phyloP scores from a whole-genome alignment of 176 grass and related monocot species.

The Metroxylon sagu region DNA sequence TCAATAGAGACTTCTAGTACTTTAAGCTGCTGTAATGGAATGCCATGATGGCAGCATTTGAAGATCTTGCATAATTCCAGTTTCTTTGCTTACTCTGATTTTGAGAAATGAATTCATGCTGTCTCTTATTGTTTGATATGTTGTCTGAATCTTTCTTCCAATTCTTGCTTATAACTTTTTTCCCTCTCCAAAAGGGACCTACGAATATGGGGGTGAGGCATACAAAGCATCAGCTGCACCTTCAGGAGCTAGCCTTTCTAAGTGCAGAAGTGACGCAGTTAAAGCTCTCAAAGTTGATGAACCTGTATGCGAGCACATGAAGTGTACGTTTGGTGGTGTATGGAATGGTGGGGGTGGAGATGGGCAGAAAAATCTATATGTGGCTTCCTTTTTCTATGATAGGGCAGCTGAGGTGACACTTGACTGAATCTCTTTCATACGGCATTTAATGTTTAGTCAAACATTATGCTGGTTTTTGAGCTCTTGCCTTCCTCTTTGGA shows the following conservation, averaged over 20 bases:
- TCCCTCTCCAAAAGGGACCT: conserved; percentile 4
- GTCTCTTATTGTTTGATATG: too few relatives aligned
- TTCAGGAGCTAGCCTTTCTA: conserved; percentile 15
- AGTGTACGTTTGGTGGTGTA: conserved; percentile 40
- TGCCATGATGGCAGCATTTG: too few relatives aligned
- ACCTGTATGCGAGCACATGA: conserved; percentile 20
- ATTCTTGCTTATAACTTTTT: not conserved
- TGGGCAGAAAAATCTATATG: conserved; percentile 31
- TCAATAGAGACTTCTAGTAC: too few relatives aligned
- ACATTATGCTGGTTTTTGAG: too few relatives aligned
- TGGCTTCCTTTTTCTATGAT: conserved; percentile 24
- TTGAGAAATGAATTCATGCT: too few relatives aligned
- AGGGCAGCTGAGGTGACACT: conserved; percentile 19
- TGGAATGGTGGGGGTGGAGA: conserved; percentile 46
- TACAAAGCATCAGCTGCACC: conserved; percentile 13
- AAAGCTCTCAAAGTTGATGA: conserved; percentile 21
- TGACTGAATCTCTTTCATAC: not conserved
- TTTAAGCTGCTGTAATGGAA: too few relatives aligned
- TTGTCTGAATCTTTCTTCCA: not conserved
- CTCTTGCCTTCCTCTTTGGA: too few relatives aligned
- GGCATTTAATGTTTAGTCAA: too few relatives aligned
- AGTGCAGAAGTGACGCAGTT: conserved; percentile 10
- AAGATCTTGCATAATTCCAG: too few relatives aligned
- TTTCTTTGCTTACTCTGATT: too few relatives aligned
- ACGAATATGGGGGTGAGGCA: conserved; percentile 17